phyloP scores from a whole-genome alignment of 192 early-diverging fungal species.

The Coemansia sp. region DNA sequence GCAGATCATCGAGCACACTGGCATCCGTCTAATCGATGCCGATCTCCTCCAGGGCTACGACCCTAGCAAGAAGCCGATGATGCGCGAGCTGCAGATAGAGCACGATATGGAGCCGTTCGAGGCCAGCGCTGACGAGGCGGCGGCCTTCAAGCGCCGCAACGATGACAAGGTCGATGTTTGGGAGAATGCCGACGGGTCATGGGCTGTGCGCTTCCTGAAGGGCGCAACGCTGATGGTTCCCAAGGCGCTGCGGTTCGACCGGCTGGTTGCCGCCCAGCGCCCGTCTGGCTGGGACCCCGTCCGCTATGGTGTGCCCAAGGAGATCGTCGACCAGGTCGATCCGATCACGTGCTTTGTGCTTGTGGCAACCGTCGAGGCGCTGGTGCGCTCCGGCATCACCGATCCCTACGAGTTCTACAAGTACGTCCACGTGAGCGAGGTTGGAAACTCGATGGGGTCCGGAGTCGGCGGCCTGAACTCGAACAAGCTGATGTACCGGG shows the following conservation, averaged over 20 bases:
- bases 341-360: slow-evolving; percentile 84
- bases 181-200: slow-evolving; percentile 64
- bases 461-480: slow-evolving; percentile 86
- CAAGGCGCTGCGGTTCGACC: slow-evolving; percentile 89
- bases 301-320: slow-evolving; percentile 90
- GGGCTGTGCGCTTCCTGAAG: slow-evolving; percentile 79
- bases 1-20: slow-evolving; percentile 86
- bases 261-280: slow-evolving; percentile 77
- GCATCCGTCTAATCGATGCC: slow-evolving; percentile 92
- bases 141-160: slow-evolving; percentile 81
- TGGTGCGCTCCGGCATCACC: slow-evolving; percentile 86
- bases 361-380: slow-evolving; percentile 88
- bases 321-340: slow-evolving; percentile 89
- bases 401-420: slow-evolving; percentile 98
- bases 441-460: slow-evolving; percentile 87
- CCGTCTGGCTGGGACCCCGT: slow-evolving; percentile 91
- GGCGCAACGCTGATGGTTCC: slow-evolving; percentile 85
- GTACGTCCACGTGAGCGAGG: slow-evolving; percentile 91
- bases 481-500: slow-evolving; percentile 76
- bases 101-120: slow-evolving; percentile 88
- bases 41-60: slow-evolving; percentile 84
- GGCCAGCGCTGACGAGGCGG: slow-evolving; percentile 83
- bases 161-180: slow-evolving; percentile 70
- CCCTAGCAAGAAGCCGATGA: slow-evolving; percentile 78
- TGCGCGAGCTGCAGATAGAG: slow-evolving; percentile 88